phyloP scores from a whole-genome alignment of 1,284 basidiomycete species.

The Ustilago tritici region DNA sequence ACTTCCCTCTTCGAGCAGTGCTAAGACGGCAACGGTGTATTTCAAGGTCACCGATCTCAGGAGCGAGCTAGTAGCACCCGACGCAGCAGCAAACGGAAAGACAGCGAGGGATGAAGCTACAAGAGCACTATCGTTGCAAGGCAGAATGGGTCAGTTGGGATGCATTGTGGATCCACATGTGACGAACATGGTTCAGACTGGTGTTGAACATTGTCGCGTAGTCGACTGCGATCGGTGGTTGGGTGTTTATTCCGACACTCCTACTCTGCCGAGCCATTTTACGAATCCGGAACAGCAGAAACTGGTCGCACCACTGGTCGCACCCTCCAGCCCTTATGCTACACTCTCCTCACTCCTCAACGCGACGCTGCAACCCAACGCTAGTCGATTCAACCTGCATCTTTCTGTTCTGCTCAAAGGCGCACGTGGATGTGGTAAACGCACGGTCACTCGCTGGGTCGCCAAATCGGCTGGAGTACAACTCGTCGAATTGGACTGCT shows the following conservation, averaged over 20 bases:
- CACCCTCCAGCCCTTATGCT: constrained; percentile 43
- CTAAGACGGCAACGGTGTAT: constrained; percentile 74
- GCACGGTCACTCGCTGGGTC: constrained; percentile 75
- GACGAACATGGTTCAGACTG: constrained; percentile 83
- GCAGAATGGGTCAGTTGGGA: constrained; percentile 78
- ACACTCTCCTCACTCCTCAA: constrained; percentile 52
- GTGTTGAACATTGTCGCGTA: constrained; percentile 79
- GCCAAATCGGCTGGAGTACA: constrained; percentile 80
- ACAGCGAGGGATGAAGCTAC: constrained; percentile 32
- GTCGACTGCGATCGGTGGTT: constrained; percentile 77
- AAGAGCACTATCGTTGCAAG: constrained; percentile 38
- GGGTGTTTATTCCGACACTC: constrained; percentile 70
- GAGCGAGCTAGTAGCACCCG: constrained; percentile 73
- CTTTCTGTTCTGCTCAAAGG: constrained; percentile 78
- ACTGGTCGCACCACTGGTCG: constrained; percentile 38
- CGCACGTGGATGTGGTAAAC: constrained; percentile 80
- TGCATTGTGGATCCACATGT: constrained; percentile 74
- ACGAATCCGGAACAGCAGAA: constrained; percentile 13
- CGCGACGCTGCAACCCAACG: constrained; percentile 58
- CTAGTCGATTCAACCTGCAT: constrained; percentile 58
- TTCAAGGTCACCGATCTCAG: constrained; percentile 85
- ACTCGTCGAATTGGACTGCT: constrained; percentile 88
- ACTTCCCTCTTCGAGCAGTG: constrained; percentile 25
- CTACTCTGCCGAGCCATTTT: constrained; percentile 34
- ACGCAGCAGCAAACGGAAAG: constrained; percentile 61